Base-by-base conservation (phyloP, 2,329 filamentous ascomycete genomes). In the Trichoderma simmonsii region DNA sequence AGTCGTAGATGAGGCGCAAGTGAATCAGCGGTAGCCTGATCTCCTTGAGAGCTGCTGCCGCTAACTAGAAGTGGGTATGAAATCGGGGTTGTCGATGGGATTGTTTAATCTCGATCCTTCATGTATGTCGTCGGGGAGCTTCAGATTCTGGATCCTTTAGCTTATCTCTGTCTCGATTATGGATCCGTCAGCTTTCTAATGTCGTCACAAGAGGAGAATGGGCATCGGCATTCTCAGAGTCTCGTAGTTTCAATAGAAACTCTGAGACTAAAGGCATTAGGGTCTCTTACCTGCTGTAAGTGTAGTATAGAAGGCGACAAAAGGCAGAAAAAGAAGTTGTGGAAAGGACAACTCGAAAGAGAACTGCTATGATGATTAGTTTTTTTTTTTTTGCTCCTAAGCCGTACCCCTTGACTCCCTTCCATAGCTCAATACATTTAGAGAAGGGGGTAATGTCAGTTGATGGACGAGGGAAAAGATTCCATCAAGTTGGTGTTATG, bases 101-200 rank as follows among this genome's bases (percentile, higher is more conserved):
- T 15, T 9, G 7, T 18, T 51, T 26, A 30, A 11, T 51, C n/a
- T 26, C n/a, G 28, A 69, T 69, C 56, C 66, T 69, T 69, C 57
- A 54, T 62, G 66, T 69, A 61, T 51, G 57, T 61, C n/a, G 66
- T 69, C 57, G 57, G 57, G 11, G n/a, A 28, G 56, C 28, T 14
- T 34, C 36, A 54, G 56, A 18, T 36, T 14, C 18, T 54, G 2
- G 39, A 69, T 54, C 57, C 57, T 61, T 69, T 28, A 14, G 28
- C 32, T 32, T 62, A 34, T 32, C 32, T 56, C 30, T 56, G 36
- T 54, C 39, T 51, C 39, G 39, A 24, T 15, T 32, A 51, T 36
- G 18, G 15, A 28, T 12, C 12, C 28, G 28, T 69, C 34, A 69
- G 56, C 28, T 51, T 61, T n/a, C 21, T 8, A 24, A 15, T 24